phyloP scores from a whole-genome alignment of 495 filamentous ascomycete species.

The Friedmanniomyces endolithicus region DNA sequence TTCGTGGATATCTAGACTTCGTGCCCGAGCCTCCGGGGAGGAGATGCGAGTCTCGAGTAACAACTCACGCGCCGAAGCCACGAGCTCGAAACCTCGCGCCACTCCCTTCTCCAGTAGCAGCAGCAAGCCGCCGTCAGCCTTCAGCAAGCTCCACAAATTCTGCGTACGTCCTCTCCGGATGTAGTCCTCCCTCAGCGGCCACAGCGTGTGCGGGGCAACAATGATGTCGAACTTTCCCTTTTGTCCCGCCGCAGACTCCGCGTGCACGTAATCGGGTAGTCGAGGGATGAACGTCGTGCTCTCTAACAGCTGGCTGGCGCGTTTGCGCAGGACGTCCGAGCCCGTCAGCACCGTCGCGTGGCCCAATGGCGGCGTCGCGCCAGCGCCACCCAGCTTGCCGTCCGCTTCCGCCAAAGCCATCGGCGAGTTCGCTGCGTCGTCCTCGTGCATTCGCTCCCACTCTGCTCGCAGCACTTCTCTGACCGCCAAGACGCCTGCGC shows the following conservation, averaged over 20 bases:
- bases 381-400: conserved; percentile 28
- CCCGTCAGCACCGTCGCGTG: conserved; percentile 51
- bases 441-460: conserved; percentile 52
- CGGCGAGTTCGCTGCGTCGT: conserved; percentile 22
- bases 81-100: conserved; percentile 80
- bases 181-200: conserved; percentile 58
- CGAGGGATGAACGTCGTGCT: conserved; percentile 88
- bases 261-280: conserved; percentile 78
- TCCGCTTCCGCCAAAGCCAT: conserved; percentile 15
- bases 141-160: conserved; percentile 79
- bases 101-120: conserved; percentile 86
- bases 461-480: conserved; percentile 69
- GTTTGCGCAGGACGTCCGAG: conserved; percentile 56
- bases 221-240: conserved; percentile 76
- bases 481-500: conserved; percentile 77
- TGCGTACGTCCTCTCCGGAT: conserved; percentile 63
- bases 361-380: conserved; percentile 38
- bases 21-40: conserved; percentile 42
- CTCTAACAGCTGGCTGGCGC: conserved; percentile 62
- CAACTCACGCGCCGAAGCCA: conserved; percentile 67
- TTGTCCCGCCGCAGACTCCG: conserved; percentile 31
- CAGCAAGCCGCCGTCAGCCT: conserved; percentile 73
- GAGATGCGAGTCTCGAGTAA: conserved; percentile 65
- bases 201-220: conserved; percentile 72
- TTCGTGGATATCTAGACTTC: conserved; percentile 24